Evolutionary conservation across 192 early-diverging fungal species (phyloP).

Genomic region (Diversispora epigaea): DNA sequence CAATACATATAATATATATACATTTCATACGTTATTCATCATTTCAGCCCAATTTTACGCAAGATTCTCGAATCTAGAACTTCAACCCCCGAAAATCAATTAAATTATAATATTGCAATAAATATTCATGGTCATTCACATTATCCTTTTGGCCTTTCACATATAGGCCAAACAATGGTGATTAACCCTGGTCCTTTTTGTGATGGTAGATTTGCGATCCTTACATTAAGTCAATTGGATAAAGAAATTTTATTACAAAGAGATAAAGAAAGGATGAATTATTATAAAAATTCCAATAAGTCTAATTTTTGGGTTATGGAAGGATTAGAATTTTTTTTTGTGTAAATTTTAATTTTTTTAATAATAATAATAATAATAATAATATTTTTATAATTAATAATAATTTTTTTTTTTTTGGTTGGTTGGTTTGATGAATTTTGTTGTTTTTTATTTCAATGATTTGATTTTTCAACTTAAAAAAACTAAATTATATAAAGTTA

Average conservation of each 20-base stretch:
- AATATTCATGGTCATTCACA: slow-evolving; percentile 31
- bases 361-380: no score
- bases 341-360: not conserved
- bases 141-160: slow-evolving; percentile 26
- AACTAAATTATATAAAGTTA: no score
- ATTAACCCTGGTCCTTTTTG: slow-evolving; percentile 17
- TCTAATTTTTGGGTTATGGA: slow-evolving; percentile 1
- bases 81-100: not conserved
- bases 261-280: not conserved
- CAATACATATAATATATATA: not conserved
- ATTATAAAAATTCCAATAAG: not conserved
- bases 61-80: not conserved
- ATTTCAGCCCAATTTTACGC: not conserved
- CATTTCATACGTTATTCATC: not conserved
- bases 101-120: not conserved
- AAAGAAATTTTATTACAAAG: not conserved
- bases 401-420: no score
- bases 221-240: not conserved
- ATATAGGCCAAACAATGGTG: slow-evolving; percentile 21
- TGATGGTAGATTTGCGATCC: slow-evolving; percentile 31
- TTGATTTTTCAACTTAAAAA: no score
- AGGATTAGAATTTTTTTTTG: slow-evolving; percentile 15
- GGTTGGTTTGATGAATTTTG: no score
- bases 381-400: no score
- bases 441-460: no score